These are phyloP conservation scores for Blastocystis sp. DNA, from an alignment of 352 stramenopile species.

Conservation along the genomic window DNA sequence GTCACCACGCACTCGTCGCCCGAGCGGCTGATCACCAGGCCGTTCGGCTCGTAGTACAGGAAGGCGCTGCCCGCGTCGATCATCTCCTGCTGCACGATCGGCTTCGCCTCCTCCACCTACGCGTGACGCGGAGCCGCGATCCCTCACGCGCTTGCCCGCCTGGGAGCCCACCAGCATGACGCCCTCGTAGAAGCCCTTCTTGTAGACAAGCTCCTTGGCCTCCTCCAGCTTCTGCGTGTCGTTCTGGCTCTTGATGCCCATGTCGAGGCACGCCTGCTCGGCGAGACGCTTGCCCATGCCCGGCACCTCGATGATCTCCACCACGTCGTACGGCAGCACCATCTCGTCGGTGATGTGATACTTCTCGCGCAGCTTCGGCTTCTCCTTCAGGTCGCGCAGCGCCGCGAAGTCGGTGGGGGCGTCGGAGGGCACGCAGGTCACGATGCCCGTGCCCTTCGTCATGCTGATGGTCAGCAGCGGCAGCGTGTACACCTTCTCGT, in stretches of 20 bases:
- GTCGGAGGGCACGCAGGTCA: conserved; percentile 97
- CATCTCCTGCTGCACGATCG: conserved; percentile 93
- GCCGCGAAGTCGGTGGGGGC: conserved; percentile 97
- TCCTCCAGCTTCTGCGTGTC: conserved; percentile 98
- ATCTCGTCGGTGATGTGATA: conserved; percentile 96
- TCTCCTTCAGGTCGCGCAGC: conserved; percentile 97
- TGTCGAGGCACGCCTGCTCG: conserved; percentile 92
- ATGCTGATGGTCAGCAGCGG: conserved; percentile 98
- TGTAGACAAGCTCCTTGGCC: conserved; percentile 96
- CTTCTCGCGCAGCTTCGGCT: conserved; percentile 95
- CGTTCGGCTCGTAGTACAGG: conserved; percentile 98
- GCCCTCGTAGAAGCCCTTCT: conserved; percentile 99
- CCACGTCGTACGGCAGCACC: conserved; percentile 92
- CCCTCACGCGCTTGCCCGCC: conserved; percentile 86
- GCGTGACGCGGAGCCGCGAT: conserved; percentile 74
- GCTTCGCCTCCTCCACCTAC: conserved; percentile 95
- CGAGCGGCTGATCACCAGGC: conserved; percentile 91
- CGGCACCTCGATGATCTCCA: conserved; percentile 99
- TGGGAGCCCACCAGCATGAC: conserved; percentile 92
- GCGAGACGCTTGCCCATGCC: conserved; percentile 94
- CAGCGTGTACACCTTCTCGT: conserved; percentile 98
- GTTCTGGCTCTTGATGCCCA: conserved; percentile 97
- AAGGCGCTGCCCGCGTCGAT: conserved; percentile 90
- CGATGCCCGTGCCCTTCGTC: conserved; percentile 97
- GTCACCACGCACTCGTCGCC: conserved; percentile 99